phyloP scores from a whole-genome alignment of 2,329 filamentous ascomycete species.

The Aschersonia sp. region DNA sequence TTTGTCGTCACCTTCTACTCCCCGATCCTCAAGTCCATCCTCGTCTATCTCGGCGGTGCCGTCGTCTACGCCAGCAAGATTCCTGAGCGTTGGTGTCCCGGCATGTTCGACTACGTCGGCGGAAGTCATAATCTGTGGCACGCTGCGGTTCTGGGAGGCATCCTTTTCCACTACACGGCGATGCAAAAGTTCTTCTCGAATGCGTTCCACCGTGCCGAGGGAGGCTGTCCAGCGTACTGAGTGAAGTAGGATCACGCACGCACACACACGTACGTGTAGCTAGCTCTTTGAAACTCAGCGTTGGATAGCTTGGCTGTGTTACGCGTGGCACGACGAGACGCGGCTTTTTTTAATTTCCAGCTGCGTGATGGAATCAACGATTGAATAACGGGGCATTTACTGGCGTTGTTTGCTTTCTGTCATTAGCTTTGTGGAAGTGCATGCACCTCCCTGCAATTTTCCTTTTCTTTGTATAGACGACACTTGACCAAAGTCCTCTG shows the following conservation, averaged over 20 bases:
- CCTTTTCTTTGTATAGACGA: too few relatives aligned
- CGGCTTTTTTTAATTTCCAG: background rate
- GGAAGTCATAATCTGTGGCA: conserved; percentile 98
- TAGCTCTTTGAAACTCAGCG: too few relatives aligned
- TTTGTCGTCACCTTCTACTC: conserved; percentile 87
- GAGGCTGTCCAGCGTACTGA: conserved; percentile 40
- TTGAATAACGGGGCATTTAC: background rate
- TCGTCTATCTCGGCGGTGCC: conserved; percentile 77
- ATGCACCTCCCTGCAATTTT: too few relatives aligned
- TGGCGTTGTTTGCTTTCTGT: background rate
- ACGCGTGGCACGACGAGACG: background rate
- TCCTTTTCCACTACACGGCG: conserved; percentile 90
- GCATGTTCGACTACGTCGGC: conserved; percentile 87
- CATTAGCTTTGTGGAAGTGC: too few relatives aligned
- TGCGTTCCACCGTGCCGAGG: conserved; percentile 55
- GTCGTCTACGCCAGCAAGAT: conserved; percentile 82
- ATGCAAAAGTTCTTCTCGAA: conserved; percentile 89
- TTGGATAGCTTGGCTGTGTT: too few relatives aligned
- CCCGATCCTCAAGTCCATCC: conserved; percentile 67
- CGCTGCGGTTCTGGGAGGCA: conserved; percentile 81
- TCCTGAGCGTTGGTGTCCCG: conserved; percentile 84
- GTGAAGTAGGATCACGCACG: too few relatives aligned
- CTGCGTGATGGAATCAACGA: too few relatives aligned
- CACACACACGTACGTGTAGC: too few relatives aligned
- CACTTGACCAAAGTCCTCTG: too few relatives aligned